phyloP scores from a whole-genome alignment of 2,329 filamentous ascomycete species.

The Trichoderma endophyticum region DNA sequence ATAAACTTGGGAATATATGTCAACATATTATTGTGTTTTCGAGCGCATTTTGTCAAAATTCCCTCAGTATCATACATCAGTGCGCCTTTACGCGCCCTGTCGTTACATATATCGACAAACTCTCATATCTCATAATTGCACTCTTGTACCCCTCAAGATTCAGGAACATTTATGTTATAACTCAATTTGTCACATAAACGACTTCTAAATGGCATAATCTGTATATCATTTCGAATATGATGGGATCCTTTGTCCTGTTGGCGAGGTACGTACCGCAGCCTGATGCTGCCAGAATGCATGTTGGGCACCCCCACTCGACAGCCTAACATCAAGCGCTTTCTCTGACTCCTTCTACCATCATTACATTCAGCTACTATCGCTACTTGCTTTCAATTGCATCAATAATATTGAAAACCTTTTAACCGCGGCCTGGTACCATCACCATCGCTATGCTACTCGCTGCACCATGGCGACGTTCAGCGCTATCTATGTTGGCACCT shows the following conservation, averaged over 20 bases:
- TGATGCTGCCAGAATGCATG: not conserved
- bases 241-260: not conserved
- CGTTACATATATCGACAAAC: not conserved
- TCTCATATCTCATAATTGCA: not conserved
- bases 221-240: not conserved
- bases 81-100: no score
- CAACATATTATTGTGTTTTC: no score
- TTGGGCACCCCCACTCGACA: not conserved
- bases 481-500: not conserved
- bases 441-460: not conserved
- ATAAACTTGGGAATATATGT: no score
- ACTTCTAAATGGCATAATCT: not conserved
- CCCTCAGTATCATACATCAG: no score
- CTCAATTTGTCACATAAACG: not conserved
- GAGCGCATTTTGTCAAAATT: no score
- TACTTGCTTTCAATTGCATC: not conserved
- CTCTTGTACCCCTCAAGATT: not conserved
- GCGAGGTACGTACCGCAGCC: not conserved
- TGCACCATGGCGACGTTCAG: not conserved
- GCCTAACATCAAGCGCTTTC: not conserved
- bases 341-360: not conserved
- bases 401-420: no score
- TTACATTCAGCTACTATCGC: not conserved
- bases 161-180: not conserved
- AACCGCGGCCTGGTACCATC: not conserved